These are phyloP conservation scores for Lactuca saligna DNA, from an alignment of 129 eudicot genomes.

Conservation along the genomic window DNA sequence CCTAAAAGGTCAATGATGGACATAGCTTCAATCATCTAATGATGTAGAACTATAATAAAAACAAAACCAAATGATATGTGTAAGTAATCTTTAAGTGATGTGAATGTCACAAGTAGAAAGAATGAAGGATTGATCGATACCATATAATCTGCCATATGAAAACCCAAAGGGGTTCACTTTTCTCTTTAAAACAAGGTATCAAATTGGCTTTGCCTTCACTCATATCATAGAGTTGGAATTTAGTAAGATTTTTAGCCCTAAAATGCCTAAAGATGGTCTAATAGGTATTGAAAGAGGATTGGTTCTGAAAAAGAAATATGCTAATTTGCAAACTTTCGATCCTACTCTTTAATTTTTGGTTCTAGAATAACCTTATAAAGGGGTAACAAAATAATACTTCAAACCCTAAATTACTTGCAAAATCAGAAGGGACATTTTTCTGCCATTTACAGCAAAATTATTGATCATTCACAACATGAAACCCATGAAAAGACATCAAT, in stretches of 20 bases:
- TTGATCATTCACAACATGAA: background rate
- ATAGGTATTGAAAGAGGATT: background rate
- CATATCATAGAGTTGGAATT: background rate
- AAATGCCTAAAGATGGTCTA: background rate
- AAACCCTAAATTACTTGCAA: constrained; percentile 18
- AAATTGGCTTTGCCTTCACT: background rate
- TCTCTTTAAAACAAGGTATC: background rate
- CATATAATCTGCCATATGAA: background rate
- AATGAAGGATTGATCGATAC: background rate
- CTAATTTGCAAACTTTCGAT: constrained; percentile 30
- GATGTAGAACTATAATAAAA: constrained; percentile 2
- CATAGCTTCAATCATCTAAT: constrained; percentile 9
- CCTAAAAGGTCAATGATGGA: constrained; percentile 5
- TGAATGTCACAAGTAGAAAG: constrained; percentile 5
- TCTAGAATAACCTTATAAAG: constrained; percentile 10
- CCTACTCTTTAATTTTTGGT: constrained; percentile 10
- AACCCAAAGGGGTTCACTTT: constrained; percentile 2
- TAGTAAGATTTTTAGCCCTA: background rate
- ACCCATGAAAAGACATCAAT: background rate
- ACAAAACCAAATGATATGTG: background rate
- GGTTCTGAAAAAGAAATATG: background rate
- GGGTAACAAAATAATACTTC: constrained; percentile 17
- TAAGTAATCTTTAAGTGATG: background rate
- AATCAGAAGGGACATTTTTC: constrained; percentile 11
- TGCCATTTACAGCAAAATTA: constrained; percentile 2